Evolutionary conservation across 106 monocot species (phyloP).

Genomic region (Dendrobium huoshanense): DNA sequence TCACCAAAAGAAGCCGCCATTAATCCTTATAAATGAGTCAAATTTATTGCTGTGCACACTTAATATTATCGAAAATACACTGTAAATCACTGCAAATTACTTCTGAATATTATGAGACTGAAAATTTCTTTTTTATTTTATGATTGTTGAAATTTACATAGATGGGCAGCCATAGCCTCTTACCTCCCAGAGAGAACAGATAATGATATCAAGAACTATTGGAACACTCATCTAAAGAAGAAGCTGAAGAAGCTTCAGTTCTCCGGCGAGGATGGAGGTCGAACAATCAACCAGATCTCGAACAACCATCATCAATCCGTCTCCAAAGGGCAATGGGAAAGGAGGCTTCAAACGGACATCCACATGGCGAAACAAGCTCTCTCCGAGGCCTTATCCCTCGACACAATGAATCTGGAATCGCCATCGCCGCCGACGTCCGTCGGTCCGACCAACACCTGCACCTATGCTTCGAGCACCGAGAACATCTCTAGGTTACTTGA

Average conservation of each 20-base stretch:
- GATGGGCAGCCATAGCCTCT: conserved; percentile 77
- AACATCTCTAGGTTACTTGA: conserved; percentile 49
- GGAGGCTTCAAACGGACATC: conserved; percentile 34
- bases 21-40: background rate
- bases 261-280: background rate
- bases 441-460: background rate
- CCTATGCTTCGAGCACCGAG: conserved; percentile 58
- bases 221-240: conserved; percentile 54
- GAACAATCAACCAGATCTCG: background rate
- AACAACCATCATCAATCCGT: conserved; percentile 8
- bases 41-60: background rate
- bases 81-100: too few relatives aligned
- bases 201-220: conserved; percentile 47
- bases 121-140: background rate
- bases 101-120: background rate
- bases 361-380: conserved; percentile 39
- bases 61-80: background rate
- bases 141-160: conserved; percentile 5
- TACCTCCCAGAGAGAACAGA: conserved; percentile 63
- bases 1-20: background rate
- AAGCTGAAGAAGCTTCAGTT: conserved; percentile 39
- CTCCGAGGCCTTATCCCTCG: conserved; percentile 24
- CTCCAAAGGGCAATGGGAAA: conserved; percentile 43
- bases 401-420: background rate
- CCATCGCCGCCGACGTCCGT: background rate